phyloP scores from a whole-genome alignment of 2,329 filamentous ascomycete species.

The Ceratocystis lukuohia region DNA sequence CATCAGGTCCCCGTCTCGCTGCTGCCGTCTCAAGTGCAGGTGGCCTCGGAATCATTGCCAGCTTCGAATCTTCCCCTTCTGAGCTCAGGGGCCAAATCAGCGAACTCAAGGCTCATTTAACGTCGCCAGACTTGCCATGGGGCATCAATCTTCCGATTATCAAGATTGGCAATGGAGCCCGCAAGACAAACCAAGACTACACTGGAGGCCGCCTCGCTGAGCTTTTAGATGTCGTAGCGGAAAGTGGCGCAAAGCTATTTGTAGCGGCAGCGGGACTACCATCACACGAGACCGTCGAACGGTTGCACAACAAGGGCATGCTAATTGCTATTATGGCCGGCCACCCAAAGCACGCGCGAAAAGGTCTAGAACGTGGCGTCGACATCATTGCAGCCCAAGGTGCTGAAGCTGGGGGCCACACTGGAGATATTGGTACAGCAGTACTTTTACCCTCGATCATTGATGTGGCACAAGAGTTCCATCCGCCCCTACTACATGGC shows the following conservation, averaged over 20 bases:
- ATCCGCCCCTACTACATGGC: slow-evolving; percentile 54
- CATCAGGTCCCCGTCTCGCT: slow-evolving; percentile 63
- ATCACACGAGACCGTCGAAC: slow-evolving; percentile 55
- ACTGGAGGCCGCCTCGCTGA: slow-evolving; percentile 79
- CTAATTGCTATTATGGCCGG: slow-evolving; percentile 97
- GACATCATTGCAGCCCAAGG: slow-evolving; percentile 89
- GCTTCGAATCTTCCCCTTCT: slow-evolving; percentile 56
- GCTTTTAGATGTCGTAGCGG: slow-evolving; percentile 73
- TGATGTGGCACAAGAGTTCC: slow-evolving; percentile 64
- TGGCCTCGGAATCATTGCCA: slow-evolving; percentile 64
- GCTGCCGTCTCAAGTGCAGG: slow-evolving; percentile 83
- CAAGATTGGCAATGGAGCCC: slow-evolving; percentile 69
- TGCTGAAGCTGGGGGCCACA: slow-evolving; percentile 86
- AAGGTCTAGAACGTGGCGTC: slow-evolving; percentile 73
- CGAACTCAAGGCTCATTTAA: slow-evolving; percentile 67
- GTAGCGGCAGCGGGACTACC: slow-evolving; percentile 83
- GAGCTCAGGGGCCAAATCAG: slow-evolving; percentile 70
- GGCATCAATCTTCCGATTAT: slow-evolving; percentile 85
- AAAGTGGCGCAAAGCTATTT: slow-evolving; percentile 72
- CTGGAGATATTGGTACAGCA: slow-evolving; percentile 72
- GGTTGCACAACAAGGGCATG: slow-evolving; percentile 66
- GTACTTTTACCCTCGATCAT: slow-evolving; percentile 78
- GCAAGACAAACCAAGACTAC: slow-evolving; percentile 93
- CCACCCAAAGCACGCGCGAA: slow-evolving; percentile 77
- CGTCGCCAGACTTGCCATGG: slow-evolving; percentile 58